Conservation (phyloP, 441 rosid species). For the Breynia disticha region DNA sequence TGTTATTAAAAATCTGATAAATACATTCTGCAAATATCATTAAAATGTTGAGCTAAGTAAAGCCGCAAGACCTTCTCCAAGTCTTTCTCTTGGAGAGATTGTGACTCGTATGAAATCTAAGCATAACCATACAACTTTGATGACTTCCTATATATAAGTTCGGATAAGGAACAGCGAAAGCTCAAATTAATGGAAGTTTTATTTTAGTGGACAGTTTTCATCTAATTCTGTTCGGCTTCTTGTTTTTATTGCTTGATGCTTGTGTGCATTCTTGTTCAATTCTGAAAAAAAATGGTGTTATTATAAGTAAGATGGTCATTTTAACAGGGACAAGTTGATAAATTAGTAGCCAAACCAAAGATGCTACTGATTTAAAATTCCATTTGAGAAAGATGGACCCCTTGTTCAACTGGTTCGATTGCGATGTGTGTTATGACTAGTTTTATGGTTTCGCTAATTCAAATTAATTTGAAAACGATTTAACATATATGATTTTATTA, state of each 20-base stretch:
- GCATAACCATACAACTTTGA: slow-evolving; percentile 11
- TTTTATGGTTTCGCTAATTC: background rate
- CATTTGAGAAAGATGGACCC: slow-evolving; percentile 4
- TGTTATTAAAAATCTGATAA: background rate
- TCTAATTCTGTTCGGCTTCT: slow-evolving; percentile 11
- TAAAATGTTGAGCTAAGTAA: slow-evolving; percentile 2
- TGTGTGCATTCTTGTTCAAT: background rate
- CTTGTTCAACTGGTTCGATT: background rate
- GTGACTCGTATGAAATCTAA: slow-evolving; percentile 18
- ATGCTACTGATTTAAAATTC: background rate
- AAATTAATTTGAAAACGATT: background rate
- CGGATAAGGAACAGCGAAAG: slow-evolving; percentile 22
- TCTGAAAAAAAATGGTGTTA: background rate
- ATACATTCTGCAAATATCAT: background rate
- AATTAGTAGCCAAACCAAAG: background rate
- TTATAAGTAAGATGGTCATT: background rate
- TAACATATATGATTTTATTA: too few species aligned
- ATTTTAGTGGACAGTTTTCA: background rate
- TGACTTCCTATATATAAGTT: slow-evolving; percentile 4
- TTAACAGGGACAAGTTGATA: slow-evolving; percentile 14
- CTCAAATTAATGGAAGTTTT: background rate
- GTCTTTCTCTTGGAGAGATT: slow-evolving; percentile 7
- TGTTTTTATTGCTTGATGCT: background rate
- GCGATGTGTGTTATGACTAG: slow-evolving; percentile 1
- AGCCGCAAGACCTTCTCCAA: slow-evolving; percentile 13